These are phyloP conservation scores for Leishmania lainsoni DNA, from an alignment of 208 protist species.

Conservation along the genomic window DNA sequence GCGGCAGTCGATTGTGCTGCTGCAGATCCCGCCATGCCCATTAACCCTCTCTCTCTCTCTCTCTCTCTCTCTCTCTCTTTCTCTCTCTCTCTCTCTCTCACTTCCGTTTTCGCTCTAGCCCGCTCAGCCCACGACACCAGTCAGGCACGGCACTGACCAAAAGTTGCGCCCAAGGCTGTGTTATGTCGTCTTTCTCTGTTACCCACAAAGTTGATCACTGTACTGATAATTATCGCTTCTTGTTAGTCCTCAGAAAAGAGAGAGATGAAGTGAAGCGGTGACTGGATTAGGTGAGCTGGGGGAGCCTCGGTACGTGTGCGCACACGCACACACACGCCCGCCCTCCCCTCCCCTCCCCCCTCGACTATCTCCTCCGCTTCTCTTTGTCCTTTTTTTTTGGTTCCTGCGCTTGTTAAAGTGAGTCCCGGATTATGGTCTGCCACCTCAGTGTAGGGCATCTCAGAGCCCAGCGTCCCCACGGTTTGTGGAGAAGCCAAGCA, in stretches of 20 bases:
- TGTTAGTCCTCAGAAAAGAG: background rate
- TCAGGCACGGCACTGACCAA: background rate
- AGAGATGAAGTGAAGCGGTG: background rate
- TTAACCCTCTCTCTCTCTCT: background rate
- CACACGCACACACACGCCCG: background rate
- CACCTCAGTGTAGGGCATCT: background rate
- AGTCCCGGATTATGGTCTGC: background rate
- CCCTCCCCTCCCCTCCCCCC: background rate
- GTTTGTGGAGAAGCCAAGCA: background rate
- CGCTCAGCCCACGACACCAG: background rate
- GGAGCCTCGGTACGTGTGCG: background rate
- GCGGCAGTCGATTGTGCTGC: background rate
- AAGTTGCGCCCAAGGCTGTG: background rate
- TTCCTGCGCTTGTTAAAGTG: background rate
- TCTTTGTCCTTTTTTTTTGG: background rate
- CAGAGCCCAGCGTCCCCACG: background rate
- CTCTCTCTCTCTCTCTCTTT: background rate
- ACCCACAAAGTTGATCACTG: background rate
- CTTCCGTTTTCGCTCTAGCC: too few species aligned
- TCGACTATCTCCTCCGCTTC: background rate
- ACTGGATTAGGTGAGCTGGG: background rate
- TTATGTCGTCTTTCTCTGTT: too few species aligned
- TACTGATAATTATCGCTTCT: background rate
- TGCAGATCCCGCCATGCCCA: background rate
- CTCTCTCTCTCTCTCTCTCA: background rate